Base-by-base conservation (phyloP, 306 rosid genomes). In the Purshia tridentata region DNA sequence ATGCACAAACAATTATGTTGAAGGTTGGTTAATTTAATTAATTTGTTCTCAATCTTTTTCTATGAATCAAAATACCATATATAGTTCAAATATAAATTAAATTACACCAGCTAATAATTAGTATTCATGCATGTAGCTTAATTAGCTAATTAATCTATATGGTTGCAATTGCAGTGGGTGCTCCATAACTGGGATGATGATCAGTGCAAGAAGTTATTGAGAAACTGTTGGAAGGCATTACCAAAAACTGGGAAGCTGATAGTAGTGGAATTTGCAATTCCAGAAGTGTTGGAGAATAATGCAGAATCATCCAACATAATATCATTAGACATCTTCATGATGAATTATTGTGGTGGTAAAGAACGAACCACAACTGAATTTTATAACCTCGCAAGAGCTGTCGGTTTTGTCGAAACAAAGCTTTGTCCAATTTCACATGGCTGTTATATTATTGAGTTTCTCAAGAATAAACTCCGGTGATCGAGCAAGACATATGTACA, bases 121-220 rank as follows among this genome's bases (percentile, higher is more conserved):
- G n/a, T n/a, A n/a, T n/a, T n/a, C n/a, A n/a, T n/a, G n/a, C n/a
- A n/a, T n/a, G n/a, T n/a, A n/a, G n/a, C n/a, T n/a, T n/a, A n/a
- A n/a, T n/a, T 1, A 9, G 7, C 11, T 8, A 12, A 20, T 6
- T 0, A 11, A 57, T 11, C 35, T 4, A 23, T 0, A 12, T 8
- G 11, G 2, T 16, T 40, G 9, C 18, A 11, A 2, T 49, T 65
- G 20, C 65, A 76, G 74, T 48, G 35, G 16, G 40, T 76, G 35
- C 67, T 76, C 7, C 74, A 57, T 59, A 67, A 67, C 49, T 76
- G 74, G 74, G 51, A 14, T 18, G 69, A 76, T 13, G 69, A 67
- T 1, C 42, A 46, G 0, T 76, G 79, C 57, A 67, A 53, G 62
- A 48, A 49, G 46, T 4, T 59, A 29, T 10, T 60, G 19, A 76